Base-by-base conservation (phyloP, 345 rosid species). In the Gynandropsis gynandra region DNA sequence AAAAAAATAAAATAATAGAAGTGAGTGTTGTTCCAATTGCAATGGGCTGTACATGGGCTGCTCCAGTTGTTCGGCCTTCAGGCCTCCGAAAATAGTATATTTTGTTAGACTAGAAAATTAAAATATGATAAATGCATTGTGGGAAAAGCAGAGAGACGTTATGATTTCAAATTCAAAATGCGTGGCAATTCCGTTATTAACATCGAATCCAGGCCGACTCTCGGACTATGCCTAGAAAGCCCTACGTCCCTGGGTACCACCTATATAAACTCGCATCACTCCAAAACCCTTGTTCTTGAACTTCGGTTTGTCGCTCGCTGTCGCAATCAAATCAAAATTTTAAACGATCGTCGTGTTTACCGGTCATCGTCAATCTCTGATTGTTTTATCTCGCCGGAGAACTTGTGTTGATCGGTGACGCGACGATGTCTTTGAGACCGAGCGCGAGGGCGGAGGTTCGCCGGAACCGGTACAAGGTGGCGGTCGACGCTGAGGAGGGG, bases 401-500 rank as follows among this genome's bases (percentile, higher is more conserved):
- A 10, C 9, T 6, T 42, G 13, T 42, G 47, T 52, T 37, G 17
- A 24, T 65, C 54, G 37, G 46, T 27, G 42, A 8, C 52, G 32
- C 24, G 20, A 56, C 16, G 27, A 80, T 82, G 90, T 85, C 90
- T 62, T 59, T 73, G 17, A 78, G 74, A 61, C 86, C 89, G n/a
- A 79, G 55, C 68, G 69, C 80, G 4, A 84, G 77, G 71, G 59
- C 82, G 0, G 95, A 82, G 68, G 80, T 68, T 34, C 76, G 95
- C 10, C 42, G 77, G 61, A 85, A 76, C 59, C 52, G 62, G 63
- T 82, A 82, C 63, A 85, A 85, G 64, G 77, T 64, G 34, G 67
- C 83, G 14, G 89, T 82, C 3, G 85, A 80, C 33, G 85, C 85
- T 8, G 95, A 82, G 20, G 95, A 82, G 60, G 88, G 87, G 16